Percentiles rank a stretch among this genome's conserved stretches.
phyloP scores from a whole-genome alignment of 495 filamentous ascomycete species.

The Lophiostoma macrostomum region DNA sequence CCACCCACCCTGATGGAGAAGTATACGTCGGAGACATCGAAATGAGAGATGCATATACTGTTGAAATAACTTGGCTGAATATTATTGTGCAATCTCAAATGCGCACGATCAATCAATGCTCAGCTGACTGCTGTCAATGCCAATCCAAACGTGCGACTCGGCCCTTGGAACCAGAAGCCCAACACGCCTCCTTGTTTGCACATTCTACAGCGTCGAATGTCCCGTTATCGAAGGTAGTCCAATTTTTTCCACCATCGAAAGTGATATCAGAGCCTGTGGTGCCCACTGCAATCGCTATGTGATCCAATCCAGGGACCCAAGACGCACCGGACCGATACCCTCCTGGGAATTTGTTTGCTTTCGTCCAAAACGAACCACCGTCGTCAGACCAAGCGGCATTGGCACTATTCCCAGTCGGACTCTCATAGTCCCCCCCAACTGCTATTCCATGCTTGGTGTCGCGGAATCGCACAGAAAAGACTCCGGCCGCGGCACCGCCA shows the following conservation, averaged over 20 bases:
- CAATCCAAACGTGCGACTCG: constrained; percentile 6
- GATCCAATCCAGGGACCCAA: constrained; percentile 2
- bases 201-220: constrained; percentile 20
- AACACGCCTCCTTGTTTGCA: constrained; percentile 6
- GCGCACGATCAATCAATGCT: too few relatives aligned
- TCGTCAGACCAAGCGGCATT: constrained; percentile 11
- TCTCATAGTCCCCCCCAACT: constrained; percentile 14
- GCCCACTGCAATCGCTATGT: constrained; percentile 9
- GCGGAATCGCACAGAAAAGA: constrained; percentile 19
- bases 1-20: too few relatives aligned
- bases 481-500: constrained; percentile 14
- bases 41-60: too few relatives aligned
- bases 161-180: constrained; percentile 13
- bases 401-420: constrained; percentile 4
- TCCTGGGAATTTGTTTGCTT: constrained; percentile 8
- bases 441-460: constrained; percentile 16
- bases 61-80: too few relatives aligned
- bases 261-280: constrained; percentile 15
- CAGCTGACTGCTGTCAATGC: too few relatives aligned
- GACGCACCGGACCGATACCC: constrained; percentile 10
- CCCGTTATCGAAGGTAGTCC: constrained; percentile 18
- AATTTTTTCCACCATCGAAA: constrained; percentile 18
- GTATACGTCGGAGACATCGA: too few relatives aligned
- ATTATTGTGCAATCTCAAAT: too few relatives aligned
- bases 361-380: constrained; percentile 7